Percentiles rank a stretch among this genome's conserved stretches.
phyloP scores from a whole-genome alignment of 768 basidiomycete genomes.

The Pleurotus platypus region DNA sequence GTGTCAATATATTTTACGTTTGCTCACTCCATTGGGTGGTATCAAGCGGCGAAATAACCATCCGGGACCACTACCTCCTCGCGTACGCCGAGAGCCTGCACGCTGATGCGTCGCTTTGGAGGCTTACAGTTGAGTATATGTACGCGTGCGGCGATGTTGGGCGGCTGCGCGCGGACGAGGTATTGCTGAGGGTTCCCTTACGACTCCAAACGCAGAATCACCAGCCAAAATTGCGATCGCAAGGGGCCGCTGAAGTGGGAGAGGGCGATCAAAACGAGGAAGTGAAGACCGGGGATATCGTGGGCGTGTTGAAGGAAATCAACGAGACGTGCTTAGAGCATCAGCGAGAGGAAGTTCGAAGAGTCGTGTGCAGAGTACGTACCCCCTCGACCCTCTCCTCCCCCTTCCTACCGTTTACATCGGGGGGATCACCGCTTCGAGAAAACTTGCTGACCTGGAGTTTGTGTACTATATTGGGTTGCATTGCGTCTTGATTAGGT shows the following conservation, averaged over 20 bases:
- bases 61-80: conserved; percentile 78
- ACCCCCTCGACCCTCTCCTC: too few species aligned
- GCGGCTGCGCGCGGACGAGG: conserved; percentile 63
- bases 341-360: conserved; percentile 67
- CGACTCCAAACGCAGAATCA: conserved; percentile 36
- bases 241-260: conserved; percentile 38
- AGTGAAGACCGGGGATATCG: conserved; percentile 51
- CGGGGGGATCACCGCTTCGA: neutral
- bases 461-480: conserved; percentile 4
- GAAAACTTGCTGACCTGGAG: neutral
- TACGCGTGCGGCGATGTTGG: conserved; percentile 79
- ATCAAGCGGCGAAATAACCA: conserved; percentile 55
- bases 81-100: conserved; percentile 82
- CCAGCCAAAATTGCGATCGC: conserved; percentile 12
- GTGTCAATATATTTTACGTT: neutral
- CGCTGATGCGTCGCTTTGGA: conserved; percentile 83
- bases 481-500: conserved; percentile 39
- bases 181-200: conserved; percentile 73
- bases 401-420: neutral
- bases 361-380: conserved; percentile 73
- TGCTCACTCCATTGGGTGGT: neutral
- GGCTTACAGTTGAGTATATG: conserved; percentile 86
- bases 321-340: conserved; percentile 72
- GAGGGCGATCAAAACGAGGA: conserved; percentile 49
- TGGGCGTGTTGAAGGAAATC: conserved; percentile 63